phyloP scores from a whole-genome alignment of 1,284 basidiomycete genomes.

The Rhodotorula sp. region DNA sequence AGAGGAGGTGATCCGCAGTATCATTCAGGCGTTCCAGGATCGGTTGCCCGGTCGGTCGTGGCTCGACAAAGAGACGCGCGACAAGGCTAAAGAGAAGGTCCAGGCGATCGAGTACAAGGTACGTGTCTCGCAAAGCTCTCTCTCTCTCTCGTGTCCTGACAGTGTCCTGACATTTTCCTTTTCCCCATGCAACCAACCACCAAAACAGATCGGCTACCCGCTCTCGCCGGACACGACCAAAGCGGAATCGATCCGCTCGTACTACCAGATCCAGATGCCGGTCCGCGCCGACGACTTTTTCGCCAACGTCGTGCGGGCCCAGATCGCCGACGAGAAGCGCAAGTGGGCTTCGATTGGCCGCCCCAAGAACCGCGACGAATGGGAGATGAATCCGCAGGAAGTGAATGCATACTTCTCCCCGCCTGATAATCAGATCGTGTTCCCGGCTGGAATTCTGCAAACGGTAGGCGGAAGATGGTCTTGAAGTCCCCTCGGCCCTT shows the following conservation, averaged over 20 bases:
- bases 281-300: conserved; percentile 73
- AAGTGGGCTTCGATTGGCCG: conserved; percentile 75
- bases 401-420: conserved; percentile 53
- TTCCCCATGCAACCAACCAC: neutral
- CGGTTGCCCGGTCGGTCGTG: conserved; percentile 76
- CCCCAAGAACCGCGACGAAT: conserved; percentile 67
- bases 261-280: conserved; percentile 66
- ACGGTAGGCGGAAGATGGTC: neutral
- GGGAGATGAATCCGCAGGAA: conserved; percentile 78
- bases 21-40: conserved; percentile 77
- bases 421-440: conserved; percentile 83
- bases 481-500: neutral
- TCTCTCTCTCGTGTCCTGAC: neutral
- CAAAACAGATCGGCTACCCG: conserved; percentile 75
- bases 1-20: conserved; percentile 80
- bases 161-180: neutral
- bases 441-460: conserved; percentile 92
- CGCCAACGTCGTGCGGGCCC: conserved; percentile 70
- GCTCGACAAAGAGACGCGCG: conserved; percentile 85
- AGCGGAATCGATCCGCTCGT: conserved; percentile 66
- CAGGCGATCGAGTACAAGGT: conserved; percentile 45
- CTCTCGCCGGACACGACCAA: conserved; percentile 75
- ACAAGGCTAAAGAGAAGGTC: conserved; percentile 80
- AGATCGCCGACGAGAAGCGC: conserved; percentile 52
- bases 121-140: neutral